Evolutionary conservation across 1,139 yeast genomes (phyloP).

Genomic region (Pichia norvegensis): DNA sequence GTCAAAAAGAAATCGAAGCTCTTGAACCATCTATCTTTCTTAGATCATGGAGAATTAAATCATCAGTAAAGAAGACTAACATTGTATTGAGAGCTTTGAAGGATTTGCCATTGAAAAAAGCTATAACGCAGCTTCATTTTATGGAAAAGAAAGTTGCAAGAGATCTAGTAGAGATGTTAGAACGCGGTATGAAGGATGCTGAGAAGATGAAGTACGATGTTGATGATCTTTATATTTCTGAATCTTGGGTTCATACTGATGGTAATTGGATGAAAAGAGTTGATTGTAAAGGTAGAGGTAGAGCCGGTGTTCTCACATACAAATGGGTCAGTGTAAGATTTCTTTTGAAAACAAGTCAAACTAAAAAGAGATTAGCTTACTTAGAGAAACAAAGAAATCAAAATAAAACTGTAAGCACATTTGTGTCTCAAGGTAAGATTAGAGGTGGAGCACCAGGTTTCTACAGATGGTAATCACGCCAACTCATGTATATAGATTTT

Average conservation of each 20-base stretch:
- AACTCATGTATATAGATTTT: conserved; percentile 1
- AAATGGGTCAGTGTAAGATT: conserved; percentile 77
- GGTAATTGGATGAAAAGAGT: conserved; percentile 64
- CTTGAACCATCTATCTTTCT: conserved; percentile 81
- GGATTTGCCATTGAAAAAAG: conserved; percentile 62
- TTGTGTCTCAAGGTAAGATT: conserved; percentile 33
- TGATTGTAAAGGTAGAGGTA: conserved; percentile 89
- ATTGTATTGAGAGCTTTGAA: conserved; percentile 65
- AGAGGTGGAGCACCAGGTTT: conserved; percentile 41
- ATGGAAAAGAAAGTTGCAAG: conserved; percentile 71
- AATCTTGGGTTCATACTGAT: conserved; percentile 90
- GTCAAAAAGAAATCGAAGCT: conserved; percentile 59
- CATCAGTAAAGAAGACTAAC: conserved; percentile 84
- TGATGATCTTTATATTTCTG: conserved; percentile 61
- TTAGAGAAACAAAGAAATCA: conserved; percentile 37
- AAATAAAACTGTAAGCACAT: conserved; percentile 38
- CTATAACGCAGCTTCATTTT: conserved; percentile 91
- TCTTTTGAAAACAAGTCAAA: conserved; percentile 58
- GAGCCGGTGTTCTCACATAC: conserved; percentile 71
- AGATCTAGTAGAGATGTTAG: conserved; percentile 69
- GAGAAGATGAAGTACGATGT: conserved; percentile 49
- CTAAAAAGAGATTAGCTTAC: conserved; percentile 52
- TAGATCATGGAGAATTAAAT: conserved; percentile 70
- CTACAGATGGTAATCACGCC: conserved; percentile 40
- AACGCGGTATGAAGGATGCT: conserved; percentile 67